Base-by-base conservation (phyloP, 345 rosid species). In the Eucalyptus globulus region DNA sequence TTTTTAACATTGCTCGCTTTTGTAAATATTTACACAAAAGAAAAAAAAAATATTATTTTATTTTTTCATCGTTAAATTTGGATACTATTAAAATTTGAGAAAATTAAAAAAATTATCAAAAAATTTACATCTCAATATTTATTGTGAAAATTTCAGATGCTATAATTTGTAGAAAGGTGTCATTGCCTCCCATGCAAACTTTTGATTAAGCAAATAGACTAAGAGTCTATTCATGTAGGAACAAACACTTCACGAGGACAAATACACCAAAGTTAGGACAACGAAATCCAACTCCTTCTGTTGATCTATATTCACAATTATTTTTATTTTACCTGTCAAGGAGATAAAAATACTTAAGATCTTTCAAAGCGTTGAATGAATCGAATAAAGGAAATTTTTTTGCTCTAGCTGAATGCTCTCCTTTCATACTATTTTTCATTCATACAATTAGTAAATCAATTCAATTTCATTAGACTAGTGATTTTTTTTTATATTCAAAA, bases 351-450 rank as follows among this genome's bases (percentile, higher is more conserved):
- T 21, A 56, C 62, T 53, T 16, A 0, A 53, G 0, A 4, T 24
- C 14, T 5, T 56, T 56, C 29, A 4, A 56, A 24, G 10, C 1
- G 3, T 22, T 56, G 62, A 9, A 56, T 56, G 12, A 9, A 56
- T 56, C 6, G 1, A 9, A 56, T 56, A 24, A 56, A 56, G 2
- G 29, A 26, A 56, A 24, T 0, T 0, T 0, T 1, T 62, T 13
- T 62, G 9, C 16, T 60, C 67, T 27, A 60, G 31, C 31, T 13
- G 29, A 62, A 6, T 27, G 2, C 0, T 60, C 9, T 3, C 15
- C 34, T 62, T 29, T 27, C 16, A 5, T 29, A 2, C 4, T 62
- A 2, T 27, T 62, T 62, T 29, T 62, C 69, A 6, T 6, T 60
- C n/a, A 29, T 6, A 27, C 16, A 13, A 0, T 62, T 29, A 3